A percentile compares a stretch with the other conserved stretches of the same genome.
phyloP scores from a whole-genome alignment of 306 rosid genomes.

The Cucumis melo region DNA sequence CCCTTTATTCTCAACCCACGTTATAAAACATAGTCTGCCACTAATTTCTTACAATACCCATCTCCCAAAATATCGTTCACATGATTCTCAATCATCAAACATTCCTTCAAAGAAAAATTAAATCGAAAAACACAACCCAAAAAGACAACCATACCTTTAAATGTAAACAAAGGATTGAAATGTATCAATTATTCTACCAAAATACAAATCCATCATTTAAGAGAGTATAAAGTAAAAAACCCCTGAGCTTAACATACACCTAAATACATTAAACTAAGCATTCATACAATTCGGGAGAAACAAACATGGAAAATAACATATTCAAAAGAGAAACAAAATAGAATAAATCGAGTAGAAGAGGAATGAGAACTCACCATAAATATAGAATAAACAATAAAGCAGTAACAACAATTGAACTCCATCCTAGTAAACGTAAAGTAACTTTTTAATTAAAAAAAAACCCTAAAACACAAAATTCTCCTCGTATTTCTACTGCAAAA shows the following conservation, averaged over 20 bases:
- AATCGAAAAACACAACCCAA: background rate
- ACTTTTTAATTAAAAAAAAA: no score
- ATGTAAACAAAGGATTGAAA: background rate
- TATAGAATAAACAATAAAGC: no score
- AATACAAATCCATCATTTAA: background rate
- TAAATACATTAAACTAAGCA: background rate
- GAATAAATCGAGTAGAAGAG: background rate
- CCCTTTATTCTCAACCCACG: no score
- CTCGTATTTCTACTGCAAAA: no score
- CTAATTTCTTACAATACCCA: no score
- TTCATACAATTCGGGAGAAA: background rate
- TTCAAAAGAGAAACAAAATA: background rate
- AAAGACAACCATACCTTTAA: no score
- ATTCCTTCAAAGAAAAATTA: background rate
- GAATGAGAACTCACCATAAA: constrained; percentile 4
- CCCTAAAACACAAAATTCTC: no score
- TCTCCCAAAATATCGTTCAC: no score
- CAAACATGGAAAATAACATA: background rate
- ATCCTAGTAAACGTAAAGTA: no score
- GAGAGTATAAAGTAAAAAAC: background rate
- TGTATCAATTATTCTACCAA: background rate
- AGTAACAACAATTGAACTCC: no score
- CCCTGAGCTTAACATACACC: background rate
- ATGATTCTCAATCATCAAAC: background rate
- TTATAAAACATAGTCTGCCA: no score